A percentile compares a stretch with the other conserved stretches of the same genome.
Conservation (phyloP, 163 green algal genomes). For the Scenedesmus sp. region DNA sequence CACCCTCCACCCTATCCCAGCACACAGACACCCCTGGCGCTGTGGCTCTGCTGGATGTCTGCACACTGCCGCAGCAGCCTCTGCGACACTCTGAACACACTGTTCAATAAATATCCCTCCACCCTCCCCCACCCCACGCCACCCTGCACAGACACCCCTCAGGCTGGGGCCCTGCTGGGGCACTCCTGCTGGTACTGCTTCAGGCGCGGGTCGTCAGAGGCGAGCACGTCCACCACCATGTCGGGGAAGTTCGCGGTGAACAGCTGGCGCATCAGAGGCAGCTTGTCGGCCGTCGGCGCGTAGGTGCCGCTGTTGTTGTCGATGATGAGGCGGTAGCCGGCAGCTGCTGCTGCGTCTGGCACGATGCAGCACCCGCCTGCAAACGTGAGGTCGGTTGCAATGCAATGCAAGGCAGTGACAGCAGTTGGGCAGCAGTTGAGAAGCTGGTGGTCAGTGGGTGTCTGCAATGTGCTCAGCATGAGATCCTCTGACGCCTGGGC, state of each 20-base stretch:
- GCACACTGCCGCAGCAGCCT: conserved; percentile 24
- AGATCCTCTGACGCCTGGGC: too few relatives aligned
- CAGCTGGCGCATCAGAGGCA: conserved; percentile 33
- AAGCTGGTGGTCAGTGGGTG: not conserved
- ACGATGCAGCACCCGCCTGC: conserved; percentile 60
- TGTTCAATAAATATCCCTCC: not conserved
- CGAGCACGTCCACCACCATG: conserved; percentile 45
- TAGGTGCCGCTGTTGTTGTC: conserved; percentile 66
- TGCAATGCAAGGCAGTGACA: not conserved
- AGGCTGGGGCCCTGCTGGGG: conserved; percentile 32
- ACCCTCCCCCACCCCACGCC: not conserved
- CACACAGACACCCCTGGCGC: not conserved
- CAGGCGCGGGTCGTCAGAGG: not conserved
- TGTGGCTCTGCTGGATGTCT: conserved; percentile 25
- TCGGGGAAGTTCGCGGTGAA: conserved; percentile 48
- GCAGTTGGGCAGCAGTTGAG: not conserved
- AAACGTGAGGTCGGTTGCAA: too few relatives aligned
- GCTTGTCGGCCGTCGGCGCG: not conserved
- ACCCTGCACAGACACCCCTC: too few relatives aligned
- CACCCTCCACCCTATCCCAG: not conserved
- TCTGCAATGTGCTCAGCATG: too few relatives aligned
- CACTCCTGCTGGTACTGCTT: conserved; percentile 37
- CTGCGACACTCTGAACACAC: conserved; percentile 34
- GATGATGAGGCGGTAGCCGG: conserved; percentile 46
- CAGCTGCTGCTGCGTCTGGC: conserved; percentile 7